phyloP scores from a whole-genome alignment of 2,329 filamentous ascomycete genomes.

The Sporothrix brunneoviolacea region DNA sequence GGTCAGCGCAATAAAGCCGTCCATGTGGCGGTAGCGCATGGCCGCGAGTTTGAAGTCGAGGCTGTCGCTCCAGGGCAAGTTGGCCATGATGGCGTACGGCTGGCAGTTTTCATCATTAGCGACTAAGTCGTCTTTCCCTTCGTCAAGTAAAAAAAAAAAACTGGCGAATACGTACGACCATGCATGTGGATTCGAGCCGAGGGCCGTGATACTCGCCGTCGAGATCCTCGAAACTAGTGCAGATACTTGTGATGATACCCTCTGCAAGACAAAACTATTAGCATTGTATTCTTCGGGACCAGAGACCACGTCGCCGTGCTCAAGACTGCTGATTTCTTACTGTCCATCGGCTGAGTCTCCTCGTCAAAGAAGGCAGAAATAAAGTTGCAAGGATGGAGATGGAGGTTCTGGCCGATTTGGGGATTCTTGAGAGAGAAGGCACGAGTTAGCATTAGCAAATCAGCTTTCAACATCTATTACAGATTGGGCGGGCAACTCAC shows the following conservation, averaged over 20 bases:
- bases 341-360: conserved; percentile 63
- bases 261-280: conserved; percentile 39
- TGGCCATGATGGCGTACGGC: conserved; percentile 57
- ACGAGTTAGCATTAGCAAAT: conserved; percentile 24
- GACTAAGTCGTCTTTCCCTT: too few species aligned
- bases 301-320: too few species aligned
- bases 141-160: background rate
- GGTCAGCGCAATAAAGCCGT: conserved; percentile 64
- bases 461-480: too few species aligned
- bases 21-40: conserved; percentile 62
- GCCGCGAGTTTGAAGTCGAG: conserved; percentile 66
- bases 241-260: conserved; percentile 71
- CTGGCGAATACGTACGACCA: conserved; percentile 44
- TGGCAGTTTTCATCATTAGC: conserved; percentile 27
- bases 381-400: conserved; percentile 68
- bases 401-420: conserved; percentile 74
- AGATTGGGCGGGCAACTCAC: conserved; percentile 34
- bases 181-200: conserved; percentile 71
- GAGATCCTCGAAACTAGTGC: conserved; percentile 71
- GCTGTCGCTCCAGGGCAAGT: conserved; percentile 60
- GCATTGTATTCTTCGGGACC: too few species aligned
- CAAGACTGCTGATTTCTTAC: conserved; percentile 26
- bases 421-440: conserved; percentile 47
- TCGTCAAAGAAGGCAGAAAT: conserved; percentile 59
- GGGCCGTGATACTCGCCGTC: conserved; percentile 74